Evolutionary conservation across 2,329 filamentous ascomycete genomes (phyloP), one percentile per base, ranked within the genome.

Genomic region (Phialocephala subalpina): DNA sequence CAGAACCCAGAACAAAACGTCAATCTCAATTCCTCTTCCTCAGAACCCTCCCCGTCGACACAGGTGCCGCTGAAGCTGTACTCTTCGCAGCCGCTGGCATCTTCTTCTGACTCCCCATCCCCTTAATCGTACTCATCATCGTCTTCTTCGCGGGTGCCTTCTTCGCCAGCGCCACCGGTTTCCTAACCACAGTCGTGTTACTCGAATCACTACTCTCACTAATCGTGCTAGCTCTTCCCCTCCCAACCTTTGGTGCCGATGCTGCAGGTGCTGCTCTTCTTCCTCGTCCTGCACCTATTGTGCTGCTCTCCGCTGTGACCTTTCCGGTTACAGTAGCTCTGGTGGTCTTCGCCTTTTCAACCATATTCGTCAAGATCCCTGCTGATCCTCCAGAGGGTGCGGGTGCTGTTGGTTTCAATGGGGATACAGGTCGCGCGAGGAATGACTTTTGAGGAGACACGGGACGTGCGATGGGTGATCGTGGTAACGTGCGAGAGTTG

Each of bases 141-240:
- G 83, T 84, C 73, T 82, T 84, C 75, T 85, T 88, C 2, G 77
- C 73, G 0, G 81, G 74, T 1, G 82, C 77, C 22, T 73, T 76
- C 33, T 80, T 74, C 3, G 78, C 76, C 27, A 80, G 74, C 29
- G n/a, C 29, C 29, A 79, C 75, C 20, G 80, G 76, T 76, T 87
- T 90, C 77, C 85, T 85, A 52, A 90, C 82, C 25, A 91, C 87
- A 0, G 90, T 92, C 8, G 86, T 85, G 16, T 65, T 73, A 20
- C 89, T 92, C 5, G 80, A 82, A 63, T 90, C 87, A 71, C 88
- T 91, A 18, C 85, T 82, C 74, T 88, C 88, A 75, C 89, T 91
- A 63, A 81, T 82, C 70, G 80, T 83, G 72, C 90, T 92, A 73
- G 80, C 78, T 75, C 86, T 83, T 67, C 84, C 83, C 66, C 83